Evolutionary conservation across 2,329 filamentous ascomycete genomes (phyloP).

Genomic region (Penicillium hesseltinei): DNA sequence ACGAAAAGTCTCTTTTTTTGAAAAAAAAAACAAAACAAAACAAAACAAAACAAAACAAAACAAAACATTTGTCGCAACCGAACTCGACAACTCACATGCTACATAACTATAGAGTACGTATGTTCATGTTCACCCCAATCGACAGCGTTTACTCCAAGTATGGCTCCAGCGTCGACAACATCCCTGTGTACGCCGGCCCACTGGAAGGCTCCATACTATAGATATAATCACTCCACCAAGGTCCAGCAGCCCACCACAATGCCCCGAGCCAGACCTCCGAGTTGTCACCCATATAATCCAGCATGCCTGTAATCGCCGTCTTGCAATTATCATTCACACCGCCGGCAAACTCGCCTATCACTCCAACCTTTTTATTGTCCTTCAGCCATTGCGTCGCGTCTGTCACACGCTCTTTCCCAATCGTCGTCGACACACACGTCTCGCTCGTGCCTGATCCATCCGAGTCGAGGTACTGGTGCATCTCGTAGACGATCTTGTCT

Average conservation of each 20-base stretch:
- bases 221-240: slow-evolving; percentile 52
- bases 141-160: slow-evolving; percentile 14
- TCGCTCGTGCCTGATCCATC: slow-evolving; percentile 54
- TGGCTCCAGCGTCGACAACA: slow-evolving; percentile 27
- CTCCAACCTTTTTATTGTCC: slow-evolving; percentile 51
- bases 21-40: too few relatives aligned
- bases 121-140: background rate
- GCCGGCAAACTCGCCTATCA: slow-evolving; percentile 57
- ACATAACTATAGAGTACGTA: background rate
- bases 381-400: slow-evolving; percentile 55
- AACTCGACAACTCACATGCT: background rate
- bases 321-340: slow-evolving; percentile 53
- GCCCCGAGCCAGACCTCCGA: slow-evolving; percentile 55
- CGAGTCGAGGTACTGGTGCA: slow-evolving; percentile 62
- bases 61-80: background rate
- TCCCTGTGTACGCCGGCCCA: slow-evolving; percentile 44
- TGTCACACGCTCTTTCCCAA: slow-evolving; percentile 52
- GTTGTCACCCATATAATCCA: slow-evolving; percentile 50
- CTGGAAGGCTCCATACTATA: slow-evolving; percentile 51
- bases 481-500: slow-evolving; percentile 59
- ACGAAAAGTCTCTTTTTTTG: background rate
- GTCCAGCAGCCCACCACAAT: slow-evolving; percentile 57
- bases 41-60: background rate
- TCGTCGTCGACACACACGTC: slow-evolving; percentile 54
- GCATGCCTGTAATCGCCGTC: slow-evolving; percentile 49